phyloP scores from a whole-genome alignment of 306 rosid species.

The Ormosia semicastrata region DNA sequence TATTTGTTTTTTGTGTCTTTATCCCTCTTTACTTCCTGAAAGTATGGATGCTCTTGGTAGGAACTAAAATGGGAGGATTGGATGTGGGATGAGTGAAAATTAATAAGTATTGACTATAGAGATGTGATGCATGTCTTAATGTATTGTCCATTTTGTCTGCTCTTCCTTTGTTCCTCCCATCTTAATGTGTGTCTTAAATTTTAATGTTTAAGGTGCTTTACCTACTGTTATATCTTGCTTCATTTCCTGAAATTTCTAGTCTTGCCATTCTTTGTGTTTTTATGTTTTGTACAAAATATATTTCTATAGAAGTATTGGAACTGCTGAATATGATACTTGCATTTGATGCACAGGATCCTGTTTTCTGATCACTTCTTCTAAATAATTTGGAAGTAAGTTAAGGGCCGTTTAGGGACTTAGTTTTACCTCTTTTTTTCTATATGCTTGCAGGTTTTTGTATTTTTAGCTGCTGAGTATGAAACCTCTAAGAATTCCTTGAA shows the following conservation, averaged over 20 bases:
- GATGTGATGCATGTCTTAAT: neutral
- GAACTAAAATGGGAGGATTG: neutral
- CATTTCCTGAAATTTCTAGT: neutral
- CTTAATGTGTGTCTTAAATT: neutral
- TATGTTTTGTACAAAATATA: neutral
- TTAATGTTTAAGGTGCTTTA: neutral
- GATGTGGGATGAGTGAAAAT: neutral
- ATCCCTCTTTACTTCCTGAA: neutral
- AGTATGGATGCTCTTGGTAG: neutral
- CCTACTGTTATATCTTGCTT: neutral
- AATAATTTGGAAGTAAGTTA: neutral
- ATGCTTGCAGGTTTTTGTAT: constrained; percentile 70
- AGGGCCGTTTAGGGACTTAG: neutral
- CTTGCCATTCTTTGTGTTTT: neutral
- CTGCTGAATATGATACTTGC: neutral
- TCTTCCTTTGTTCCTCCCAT: neutral
- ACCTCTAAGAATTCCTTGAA: constrained; percentile 68
- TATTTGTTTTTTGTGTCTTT: neutral
- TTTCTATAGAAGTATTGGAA: neutral
- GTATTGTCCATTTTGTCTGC: neutral
- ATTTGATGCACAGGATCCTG: neutral
- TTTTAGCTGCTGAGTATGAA: constrained; percentile 83
- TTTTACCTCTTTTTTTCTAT: constrained; percentile 11
- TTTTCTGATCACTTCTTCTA: neutral
- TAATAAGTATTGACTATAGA: neutral